Percentiles rank a stretch among this genome's conserved stretches.
phyloP scores from a whole-genome alignment of 108 stramenopile genomes.

The Epithemia pelagica region DNA sequence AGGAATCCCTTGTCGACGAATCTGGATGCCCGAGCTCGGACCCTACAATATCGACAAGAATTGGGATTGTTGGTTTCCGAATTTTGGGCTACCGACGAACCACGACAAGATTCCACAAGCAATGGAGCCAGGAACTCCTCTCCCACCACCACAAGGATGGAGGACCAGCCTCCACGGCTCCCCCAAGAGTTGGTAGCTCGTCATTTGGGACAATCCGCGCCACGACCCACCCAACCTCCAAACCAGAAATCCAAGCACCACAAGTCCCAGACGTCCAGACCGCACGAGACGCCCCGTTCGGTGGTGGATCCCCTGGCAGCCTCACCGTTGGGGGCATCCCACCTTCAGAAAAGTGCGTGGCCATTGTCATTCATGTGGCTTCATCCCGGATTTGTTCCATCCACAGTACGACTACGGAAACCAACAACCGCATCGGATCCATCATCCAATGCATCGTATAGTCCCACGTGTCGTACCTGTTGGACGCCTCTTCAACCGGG shows the following conservation, averaged over 20 bases:
- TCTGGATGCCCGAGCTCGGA: no score
- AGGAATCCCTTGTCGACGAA: no score
- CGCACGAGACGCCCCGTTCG: not conserved
- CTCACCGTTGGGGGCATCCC: not conserved
- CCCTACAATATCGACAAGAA: not conserved
- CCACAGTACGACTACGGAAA: not conserved
- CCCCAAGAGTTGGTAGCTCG: not conserved
- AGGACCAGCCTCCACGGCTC: no score
- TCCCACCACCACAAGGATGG: no score
- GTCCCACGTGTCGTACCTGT: not conserved
- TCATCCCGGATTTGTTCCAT: no score
- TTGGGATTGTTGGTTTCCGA: not conserved
- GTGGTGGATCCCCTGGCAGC: not conserved
- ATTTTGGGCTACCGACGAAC: not conserved
- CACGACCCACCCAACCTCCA: not conserved
- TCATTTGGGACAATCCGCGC: not conserved
- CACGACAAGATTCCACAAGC: not conserved
- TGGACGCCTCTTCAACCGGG: not conserved
- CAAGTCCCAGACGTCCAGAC: not conserved
- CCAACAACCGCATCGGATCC: not conserved
- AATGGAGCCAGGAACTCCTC: no score
- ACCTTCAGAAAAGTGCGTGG: no score
- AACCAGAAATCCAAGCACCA: not conserved
- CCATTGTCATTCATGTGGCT: no score
- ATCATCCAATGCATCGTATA: not conserved